Percentiles rank a stretch among this genome's conserved stretches.
These are phyloP conservation scores for Fragosphaeria purpurea DNA, from an alignment of 2,329 filamentous ascomycete genomes.

Conservation along the genomic window DNA sequence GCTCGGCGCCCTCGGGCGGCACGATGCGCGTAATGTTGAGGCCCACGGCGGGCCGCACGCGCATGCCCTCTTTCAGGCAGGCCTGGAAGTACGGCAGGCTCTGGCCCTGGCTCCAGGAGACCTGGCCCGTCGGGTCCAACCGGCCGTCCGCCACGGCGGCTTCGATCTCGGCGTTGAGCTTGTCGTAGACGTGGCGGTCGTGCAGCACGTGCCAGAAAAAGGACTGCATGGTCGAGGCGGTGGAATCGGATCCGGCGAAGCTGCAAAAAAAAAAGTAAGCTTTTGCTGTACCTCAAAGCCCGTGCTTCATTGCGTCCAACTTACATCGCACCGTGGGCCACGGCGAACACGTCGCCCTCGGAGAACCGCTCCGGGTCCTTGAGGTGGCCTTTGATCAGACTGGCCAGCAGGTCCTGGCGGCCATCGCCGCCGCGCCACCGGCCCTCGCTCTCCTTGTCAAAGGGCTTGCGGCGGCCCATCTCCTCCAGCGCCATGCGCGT, in stretches of 20 bases:
- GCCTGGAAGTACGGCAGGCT: constrained; percentile 44
- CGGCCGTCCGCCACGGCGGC: constrained; percentile 25
- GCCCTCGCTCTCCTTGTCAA: constrained; percentile 34
- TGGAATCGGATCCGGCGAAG: constrained; percentile 52
- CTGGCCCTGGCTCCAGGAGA: constrained; percentile 39
- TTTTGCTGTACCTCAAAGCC: no score
- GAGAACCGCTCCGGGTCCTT: constrained; percentile 37
- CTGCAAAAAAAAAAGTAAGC: constrained; percentile 19
- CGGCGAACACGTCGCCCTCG: constrained; percentile 45
- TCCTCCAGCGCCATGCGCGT: constrained; percentile 43
- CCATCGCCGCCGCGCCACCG: constrained; percentile 30
- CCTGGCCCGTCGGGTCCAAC: constrained; percentile 29
- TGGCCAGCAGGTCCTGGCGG: constrained; percentile 39
- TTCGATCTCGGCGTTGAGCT: constrained; percentile 34
- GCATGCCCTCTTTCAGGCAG: constrained; percentile 46
- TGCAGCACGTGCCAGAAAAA: constrained; percentile 42
- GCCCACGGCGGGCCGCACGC: constrained; percentile 44
- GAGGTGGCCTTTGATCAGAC: constrained; percentile 41
- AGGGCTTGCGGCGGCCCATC: constrained; percentile 35
- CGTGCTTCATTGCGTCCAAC: constrained; percentile 11
- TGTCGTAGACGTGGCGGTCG: constrained; percentile 29
- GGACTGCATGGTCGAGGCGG: constrained; percentile 48
- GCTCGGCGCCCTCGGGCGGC: constrained; percentile 39
- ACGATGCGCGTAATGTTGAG: constrained; percentile 43
- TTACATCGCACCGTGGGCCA: constrained; percentile 47